Evolutionary conservation across 768 basidiomycete genomes (phyloP), one percentile per base, ranked within the genome.

Genomic region (Panaeolus cyanescens): DNA sequence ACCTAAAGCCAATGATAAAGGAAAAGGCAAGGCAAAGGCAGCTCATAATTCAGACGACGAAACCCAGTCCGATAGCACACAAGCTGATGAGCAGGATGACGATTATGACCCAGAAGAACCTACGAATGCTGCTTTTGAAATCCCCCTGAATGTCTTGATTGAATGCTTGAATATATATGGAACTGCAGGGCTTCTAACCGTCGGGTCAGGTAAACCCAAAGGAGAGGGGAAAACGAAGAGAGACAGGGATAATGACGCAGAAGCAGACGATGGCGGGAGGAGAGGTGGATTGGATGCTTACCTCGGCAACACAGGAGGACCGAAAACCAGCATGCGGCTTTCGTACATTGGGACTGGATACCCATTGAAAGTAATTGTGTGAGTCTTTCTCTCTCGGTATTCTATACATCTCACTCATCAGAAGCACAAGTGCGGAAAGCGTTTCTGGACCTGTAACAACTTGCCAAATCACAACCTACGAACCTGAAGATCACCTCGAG

Each of bases 121-220:
- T 9, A 73, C 78, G 22, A 80, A 77, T 57, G 73, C 78, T 2
- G 81, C 85, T 0, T 91, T 98, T 68, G 93, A 96, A 72, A 83
- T 99, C 59, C 90, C 91, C 2, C 84, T 99, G 36, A 84, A 86
- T 70, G 89, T 88, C 3, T 76, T 98, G 55, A 84, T 97, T 62
- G 95, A 97, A 64, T 95, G 93, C 68, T 80, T 99, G 32, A 96
- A 96, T 68, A 89, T 98, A 59, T 98, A 96, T 68, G 96, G 96
- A 30, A 92, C 94, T 10, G 92, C 91, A 1, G 80, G 84, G 12
- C 73, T 79, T 36, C 69, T 74, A 32, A 68, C 71, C 22, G 55
- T 60, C 20, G 61, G 59, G n/a, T 33, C 56, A 5, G 54, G 55
- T 17, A 58, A 37, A n/a, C 61, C 54, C 13, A 63, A 28, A 50